Percentiles rank a stretch among this genome's conserved stretches.
phyloP scores from a whole-genome alignment of 225 moss, liverwort and hornwort species.

The Anthoceros angustus region DNA sequence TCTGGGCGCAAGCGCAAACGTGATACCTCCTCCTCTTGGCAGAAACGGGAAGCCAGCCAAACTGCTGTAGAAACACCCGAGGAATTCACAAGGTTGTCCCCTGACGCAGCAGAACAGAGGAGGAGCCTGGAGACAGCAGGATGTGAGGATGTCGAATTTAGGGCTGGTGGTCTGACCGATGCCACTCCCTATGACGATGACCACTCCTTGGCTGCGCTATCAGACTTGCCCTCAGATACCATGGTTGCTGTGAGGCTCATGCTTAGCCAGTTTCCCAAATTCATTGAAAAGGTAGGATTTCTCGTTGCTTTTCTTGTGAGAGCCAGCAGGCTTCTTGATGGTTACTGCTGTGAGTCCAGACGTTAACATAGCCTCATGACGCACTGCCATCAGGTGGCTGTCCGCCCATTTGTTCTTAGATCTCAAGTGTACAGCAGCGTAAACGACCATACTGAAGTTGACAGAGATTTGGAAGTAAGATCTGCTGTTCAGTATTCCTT shows the following conservation, averaged over 20 bases:
- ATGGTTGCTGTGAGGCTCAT: conserved; percentile 72
- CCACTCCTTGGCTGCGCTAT: neutral
- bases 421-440: conserved; percentile 90
- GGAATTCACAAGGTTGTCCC: too few relatives aligned
- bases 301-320: neutral
- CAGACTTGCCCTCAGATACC: conserved; percentile 54
- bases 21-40: neutral
- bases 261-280: conserved; percentile 76
- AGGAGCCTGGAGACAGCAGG: too few relatives aligned
- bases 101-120: too few relatives aligned
- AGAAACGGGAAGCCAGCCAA: neutral
- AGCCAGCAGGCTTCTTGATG: neutral
- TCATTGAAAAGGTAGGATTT: conserved; percentile 28
- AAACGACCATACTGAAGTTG: conserved; percentile 64
- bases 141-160: too few relatives aligned
- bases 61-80: too few relatives aligned
- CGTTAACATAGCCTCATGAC: conserved; percentile 2
- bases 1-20: neutral
- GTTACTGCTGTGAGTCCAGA: neutral
- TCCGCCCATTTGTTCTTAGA: conserved; percentile 73
- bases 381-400: conserved; percentile 16
- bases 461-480: conserved; percentile 70
- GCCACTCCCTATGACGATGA: neutral
- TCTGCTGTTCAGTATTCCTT: neutral
- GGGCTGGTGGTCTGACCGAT: too few relatives aligned